Conservation (phyloP, 2,329 filamentous ascomycete species). For the Pseudogymnoascus sp. region DNA sequence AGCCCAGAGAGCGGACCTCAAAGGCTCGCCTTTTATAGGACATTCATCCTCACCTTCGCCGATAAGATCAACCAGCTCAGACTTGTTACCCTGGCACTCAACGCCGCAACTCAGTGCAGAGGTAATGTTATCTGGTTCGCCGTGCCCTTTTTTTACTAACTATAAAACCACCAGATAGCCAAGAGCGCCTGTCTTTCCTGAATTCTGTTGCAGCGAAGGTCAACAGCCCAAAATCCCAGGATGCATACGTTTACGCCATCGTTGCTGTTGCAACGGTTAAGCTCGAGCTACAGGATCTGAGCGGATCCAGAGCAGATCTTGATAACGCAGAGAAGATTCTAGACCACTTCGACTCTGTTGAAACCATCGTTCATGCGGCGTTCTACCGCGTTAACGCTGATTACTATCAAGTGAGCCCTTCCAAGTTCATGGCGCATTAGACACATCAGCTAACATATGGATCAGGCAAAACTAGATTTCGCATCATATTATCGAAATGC, state of each 20-base stretch:
- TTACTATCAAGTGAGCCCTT: constrained; percentile 67
- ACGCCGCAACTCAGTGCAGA: constrained; percentile 76
- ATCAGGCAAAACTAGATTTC: constrained; percentile 73
- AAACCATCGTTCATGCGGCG: constrained; percentile 88
- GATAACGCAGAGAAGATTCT: constrained; percentile 81
- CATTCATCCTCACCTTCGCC: constrained; percentile 90
- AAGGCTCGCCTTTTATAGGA: constrained; percentile 84
- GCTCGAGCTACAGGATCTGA: constrained; percentile 67
- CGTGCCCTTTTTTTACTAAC: constrained; percentile 2
- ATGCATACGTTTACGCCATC: constrained; percentile 89
- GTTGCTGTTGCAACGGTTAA: constrained; percentile 85
- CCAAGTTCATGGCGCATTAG: not conserved
- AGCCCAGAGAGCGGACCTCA: constrained; percentile 71
- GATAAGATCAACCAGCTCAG: constrained; percentile 99
- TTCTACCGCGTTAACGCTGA: constrained; percentile 94
- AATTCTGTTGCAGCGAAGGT: constrained; percentile 77
- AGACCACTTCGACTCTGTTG: constrained; percentile 87
- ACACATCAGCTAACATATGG: constrained; percentile 14
- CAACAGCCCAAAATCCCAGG: constrained; percentile 84
- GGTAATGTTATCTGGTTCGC: constrained; percentile 38
- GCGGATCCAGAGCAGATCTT: constrained; percentile 78
- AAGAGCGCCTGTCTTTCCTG: constrained; percentile 79
- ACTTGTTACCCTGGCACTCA: constrained; percentile 82
- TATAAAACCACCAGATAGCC: constrained; percentile 53
- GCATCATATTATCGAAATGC: constrained; percentile 96